phyloP scores from a whole-genome alignment of 1,284 basidiomycete genomes.

The Ustilago esculenta region DNA sequence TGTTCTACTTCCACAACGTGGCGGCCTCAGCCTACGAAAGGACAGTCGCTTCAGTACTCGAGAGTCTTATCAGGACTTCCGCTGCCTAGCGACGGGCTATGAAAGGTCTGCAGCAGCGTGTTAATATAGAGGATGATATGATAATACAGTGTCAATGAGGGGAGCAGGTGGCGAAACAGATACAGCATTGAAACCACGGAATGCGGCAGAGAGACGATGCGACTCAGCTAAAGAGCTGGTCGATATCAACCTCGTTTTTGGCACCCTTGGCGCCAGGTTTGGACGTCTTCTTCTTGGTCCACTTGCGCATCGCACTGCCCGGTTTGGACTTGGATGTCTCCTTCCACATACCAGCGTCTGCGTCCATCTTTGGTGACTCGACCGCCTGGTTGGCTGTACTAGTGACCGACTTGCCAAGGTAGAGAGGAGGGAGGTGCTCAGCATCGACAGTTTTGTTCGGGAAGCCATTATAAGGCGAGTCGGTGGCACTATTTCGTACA shows the following conservation, averaged over 20 bases:
- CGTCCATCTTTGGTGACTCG: slow-evolving; percentile 10
- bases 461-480: slow-evolving; percentile 1
- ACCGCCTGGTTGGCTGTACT: neutral
- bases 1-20: too few species aligned
- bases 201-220: neutral
- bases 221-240: slow-evolving; percentile 23
- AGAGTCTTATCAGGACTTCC: too few species aligned
- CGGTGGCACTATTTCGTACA: neutral
- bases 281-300: slow-evolving; percentile 19
- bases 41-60: too few species aligned
- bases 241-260: slow-evolving; percentile 23
- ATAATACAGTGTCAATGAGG: too few species aligned
- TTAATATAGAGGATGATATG: too few species aligned
- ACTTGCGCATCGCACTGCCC: slow-evolving; percentile 17
- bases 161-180: too few species aligned
- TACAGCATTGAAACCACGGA: slow-evolving; percentile 5
- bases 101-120: too few species aligned
- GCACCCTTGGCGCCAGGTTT: neutral
- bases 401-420: slow-evolving; percentile 12
- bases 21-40: too few species aligned
- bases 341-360: slow-evolving; percentile 34
- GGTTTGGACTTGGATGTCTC: slow-evolving; percentile 12
- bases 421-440: slow-evolving; percentile 14
- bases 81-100: too few species aligned
- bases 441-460: neutral